A percentile compares a stretch with the other conserved stretches of the same genome.
phyloP scores from a whole-genome alignment of 495 filamentous ascomycete species.

The Penicillium coprophilum region DNA sequence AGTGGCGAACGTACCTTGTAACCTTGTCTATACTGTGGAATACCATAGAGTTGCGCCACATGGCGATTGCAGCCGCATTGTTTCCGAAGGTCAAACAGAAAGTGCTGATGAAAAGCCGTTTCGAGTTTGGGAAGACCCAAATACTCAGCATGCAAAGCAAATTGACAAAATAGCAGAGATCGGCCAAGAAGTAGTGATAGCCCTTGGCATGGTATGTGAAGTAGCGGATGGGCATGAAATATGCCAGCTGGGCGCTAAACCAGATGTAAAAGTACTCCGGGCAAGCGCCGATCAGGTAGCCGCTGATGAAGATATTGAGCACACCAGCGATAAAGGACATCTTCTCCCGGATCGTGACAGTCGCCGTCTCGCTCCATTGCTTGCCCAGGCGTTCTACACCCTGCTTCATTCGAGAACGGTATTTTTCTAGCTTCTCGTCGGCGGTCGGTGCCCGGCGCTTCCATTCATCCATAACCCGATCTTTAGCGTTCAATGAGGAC shows the following conservation, averaged over 20 bases:
- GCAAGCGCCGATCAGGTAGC: conserved; percentile 83
- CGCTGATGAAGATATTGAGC: conserved; percentile 94
- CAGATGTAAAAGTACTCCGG: conserved; percentile 88
- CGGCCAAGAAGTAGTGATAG: conserved; percentile 96
- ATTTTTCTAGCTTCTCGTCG: conserved; percentile 90
- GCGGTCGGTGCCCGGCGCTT: conserved; percentile 75
- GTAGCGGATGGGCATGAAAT: conserved; percentile 95
- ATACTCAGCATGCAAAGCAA: conserved; percentile 76
- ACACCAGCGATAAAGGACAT: conserved; percentile 93
- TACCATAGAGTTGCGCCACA: conserved; percentile 98
- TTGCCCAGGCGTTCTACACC: conserved; percentile 83
- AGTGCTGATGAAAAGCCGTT: conserved; percentile 87
- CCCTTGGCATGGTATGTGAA: conserved; percentile 86
- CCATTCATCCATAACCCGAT: conserved; percentile 86
- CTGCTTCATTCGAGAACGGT: conserved; percentile 78
- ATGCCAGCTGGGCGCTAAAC: conserved; percentile 82
- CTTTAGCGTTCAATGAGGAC: conserved; percentile 55
- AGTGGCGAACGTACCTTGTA: conserved; percentile 56
- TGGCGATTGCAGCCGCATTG: conserved; percentile 95
- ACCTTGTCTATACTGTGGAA: conserved; percentile 98
- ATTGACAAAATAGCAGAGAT: conserved; percentile 98
- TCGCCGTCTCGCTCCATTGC: conserved; percentile 84
- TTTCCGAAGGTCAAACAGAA: conserved; percentile 94
- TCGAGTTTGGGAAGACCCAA: conserved; percentile 89
- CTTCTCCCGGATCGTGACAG: conserved; percentile 89